Percentiles rank a stretch among this genome's conserved stretches.
These are phyloP conservation scores for Yamadazyma membranifaciens DNA, from an alignment of 1,139 yeast species.

Conservation along the genomic window DNA sequence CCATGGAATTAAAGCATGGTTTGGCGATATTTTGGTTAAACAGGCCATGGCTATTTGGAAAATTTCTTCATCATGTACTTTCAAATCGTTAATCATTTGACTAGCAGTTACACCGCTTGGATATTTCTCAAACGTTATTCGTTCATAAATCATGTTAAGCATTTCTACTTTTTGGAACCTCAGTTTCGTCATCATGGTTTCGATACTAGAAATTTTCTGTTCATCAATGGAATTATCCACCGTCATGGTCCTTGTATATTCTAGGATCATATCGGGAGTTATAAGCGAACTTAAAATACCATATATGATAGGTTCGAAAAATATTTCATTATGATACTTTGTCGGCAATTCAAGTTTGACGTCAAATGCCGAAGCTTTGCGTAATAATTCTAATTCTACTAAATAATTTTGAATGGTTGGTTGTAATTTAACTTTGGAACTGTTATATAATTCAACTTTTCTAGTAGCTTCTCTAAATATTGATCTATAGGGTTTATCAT, in stretches of 20 bases:
- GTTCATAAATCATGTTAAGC: neutral
- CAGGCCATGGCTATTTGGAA: slow-evolving; percentile 6
- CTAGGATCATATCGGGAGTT: neutral
- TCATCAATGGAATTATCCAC: too few relatives aligned
- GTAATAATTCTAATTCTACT: slow-evolving; percentile 18
- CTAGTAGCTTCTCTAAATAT: slow-evolving; percentile 19
- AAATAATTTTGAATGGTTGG: slow-evolving; percentile 28
- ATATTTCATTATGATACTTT: slow-evolving; percentile 1
- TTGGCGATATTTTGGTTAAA: neutral
- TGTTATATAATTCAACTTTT: slow-evolving; percentile 19
- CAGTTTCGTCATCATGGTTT: too few relatives aligned
- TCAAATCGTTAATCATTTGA: neutral
- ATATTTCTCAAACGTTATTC: neutral
- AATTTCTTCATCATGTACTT: neutral
- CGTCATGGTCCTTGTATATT: too few relatives aligned
- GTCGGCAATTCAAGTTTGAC: neutral
- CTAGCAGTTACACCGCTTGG: neutral
- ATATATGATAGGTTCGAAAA: slow-evolving; percentile 10
- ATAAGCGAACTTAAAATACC: slow-evolving; percentile 6
- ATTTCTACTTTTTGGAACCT: neutral
- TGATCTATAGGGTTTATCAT: slow-evolving; percentile 29
- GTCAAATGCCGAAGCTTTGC: neutral
- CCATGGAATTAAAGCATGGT: slow-evolving; percentile 25
- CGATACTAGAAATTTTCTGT: neutral
- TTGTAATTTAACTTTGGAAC: slow-evolving; percentile 16